These are phyloP conservation scores for Xerocomellus amylosporus DNA, from an alignment of 768 basidiomycete genomes.

Conservation along the genomic window DNA sequence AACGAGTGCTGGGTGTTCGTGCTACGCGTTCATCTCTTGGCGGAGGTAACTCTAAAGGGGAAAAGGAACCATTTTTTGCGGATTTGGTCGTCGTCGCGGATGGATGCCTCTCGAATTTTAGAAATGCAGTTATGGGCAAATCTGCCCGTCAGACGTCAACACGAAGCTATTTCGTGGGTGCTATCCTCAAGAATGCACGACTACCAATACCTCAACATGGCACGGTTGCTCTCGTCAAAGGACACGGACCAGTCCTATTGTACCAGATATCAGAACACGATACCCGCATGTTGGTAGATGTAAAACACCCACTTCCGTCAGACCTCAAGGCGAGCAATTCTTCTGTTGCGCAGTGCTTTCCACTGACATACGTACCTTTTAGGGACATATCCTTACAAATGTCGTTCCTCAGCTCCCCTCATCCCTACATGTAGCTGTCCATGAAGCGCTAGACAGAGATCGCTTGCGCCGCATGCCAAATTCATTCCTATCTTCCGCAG, in stretches of 20 bases:
- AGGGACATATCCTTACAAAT: conserved; percentile 68
- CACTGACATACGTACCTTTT: background rate
- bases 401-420: conserved; percentile 82
- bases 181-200: conserved; percentile 71
- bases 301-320: conserved; percentile 78
- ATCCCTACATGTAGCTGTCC: conserved; percentile 62
- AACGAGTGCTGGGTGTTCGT: conserved; percentile 63
- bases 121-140: conserved; percentile 59
- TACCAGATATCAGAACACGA: conserved; percentile 90
- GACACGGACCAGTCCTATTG: conserved; percentile 82
- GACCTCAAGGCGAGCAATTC: conserved; percentile 61
- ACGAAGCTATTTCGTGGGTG: conserved; percentile 81
- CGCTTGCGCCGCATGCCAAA: conserved; percentile 93
- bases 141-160: conserved; percentile 49
- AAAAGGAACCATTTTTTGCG: conserved; percentile 60
- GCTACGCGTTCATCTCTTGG: conserved; percentile 45
- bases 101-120: conserved; percentile 94
- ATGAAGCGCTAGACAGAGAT: conserved; percentile 68
- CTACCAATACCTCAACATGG: conserved; percentile 77
- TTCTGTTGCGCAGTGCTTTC: background rate
- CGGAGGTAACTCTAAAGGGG: conserved; percentile 29
- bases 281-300: conserved; percentile 91
- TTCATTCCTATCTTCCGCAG: conserved; percentile 80
- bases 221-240: conserved; percentile 78
- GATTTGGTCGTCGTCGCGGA: conserved; percentile 88